Conservation (phyloP, 208 protist species). For the Leptomonas seymouri region DNA sequence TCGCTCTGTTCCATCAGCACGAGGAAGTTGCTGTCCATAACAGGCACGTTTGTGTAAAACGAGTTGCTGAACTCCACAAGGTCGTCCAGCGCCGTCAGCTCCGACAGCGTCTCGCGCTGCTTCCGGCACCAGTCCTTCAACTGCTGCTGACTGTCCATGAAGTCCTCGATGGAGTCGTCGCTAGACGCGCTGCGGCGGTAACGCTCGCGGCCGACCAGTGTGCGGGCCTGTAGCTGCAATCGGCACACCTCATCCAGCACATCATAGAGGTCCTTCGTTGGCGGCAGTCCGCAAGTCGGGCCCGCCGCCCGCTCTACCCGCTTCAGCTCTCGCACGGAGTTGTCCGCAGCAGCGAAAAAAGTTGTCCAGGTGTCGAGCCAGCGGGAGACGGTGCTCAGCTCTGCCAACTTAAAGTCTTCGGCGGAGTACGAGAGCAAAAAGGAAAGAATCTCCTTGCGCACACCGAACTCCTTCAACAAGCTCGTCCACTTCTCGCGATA, state of each 20-base stretch:
- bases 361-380: slow-evolving; percentile 69
- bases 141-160: slow-evolving; percentile 68
- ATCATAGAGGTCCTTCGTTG: slow-evolving; percentile 49
- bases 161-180: slow-evolving; percentile 60
- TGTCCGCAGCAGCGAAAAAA: slow-evolving; percentile 48
- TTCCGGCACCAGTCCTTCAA: slow-evolving; percentile 82
- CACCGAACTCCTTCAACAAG: slow-evolving; percentile 52
- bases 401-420: slow-evolving; percentile 48
- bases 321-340: slow-evolving; percentile 44
- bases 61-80: slow-evolving; percentile 72
- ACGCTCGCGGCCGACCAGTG: slow-evolving; percentile 70
- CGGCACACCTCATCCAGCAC: slow-evolving; percentile 67
- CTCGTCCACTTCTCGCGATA: slow-evolving; percentile 39
- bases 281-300: slow-evolving; percentile 23
- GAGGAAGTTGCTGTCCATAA: slow-evolving; percentile 90
- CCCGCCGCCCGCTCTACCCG: slow-evolving; percentile 33
- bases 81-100: slow-evolving; percentile 49
- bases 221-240: slow-evolving; percentile 72
- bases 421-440: slow-evolving; percentile 52
- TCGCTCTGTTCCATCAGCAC: slow-evolving; percentile 81
- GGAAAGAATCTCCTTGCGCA: slow-evolving; percentile 53
- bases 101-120: slow-evolving; percentile 70
- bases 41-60: slow-evolving; percentile 69
- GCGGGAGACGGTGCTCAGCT: slow-evolving; percentile 46
- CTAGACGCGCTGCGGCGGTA: slow-evolving; percentile 50